Evolutionary conservation across 169 alveolate genomes (phyloP), one percentile per base, ranked within the genome.

Genomic region (Eimeria sp.): DNA sequence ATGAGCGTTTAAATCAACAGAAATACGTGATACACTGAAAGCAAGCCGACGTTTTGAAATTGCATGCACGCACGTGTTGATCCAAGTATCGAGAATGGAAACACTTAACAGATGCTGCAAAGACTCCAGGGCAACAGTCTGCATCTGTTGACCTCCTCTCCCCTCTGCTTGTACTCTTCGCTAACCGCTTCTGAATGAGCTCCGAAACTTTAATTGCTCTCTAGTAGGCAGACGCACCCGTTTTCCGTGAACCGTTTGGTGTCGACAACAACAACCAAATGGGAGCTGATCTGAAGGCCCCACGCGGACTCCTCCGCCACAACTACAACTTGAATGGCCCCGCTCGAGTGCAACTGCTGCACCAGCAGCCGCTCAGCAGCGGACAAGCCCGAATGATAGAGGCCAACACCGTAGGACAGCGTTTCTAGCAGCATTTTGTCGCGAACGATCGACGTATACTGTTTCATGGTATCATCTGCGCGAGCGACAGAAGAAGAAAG

Each of bases 251-350:
- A 97, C 67, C 96, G 97, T 75, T 95, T 95, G 49, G 99, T 98
- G 96, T 98, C 98, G 72, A 98, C 96, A 84, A 98, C 97, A 43
- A 98, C 98, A 43, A 98, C 98, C 75, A 97, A 94, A 72, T 98
- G 98, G 10, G 98, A 98, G 43, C 94, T 94, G 58, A 97, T 97
- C 75, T 98, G 98, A 54, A 99, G 96, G 49, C 99, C 99, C 99
- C 99, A 99, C 10, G 99, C 97, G 70, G 98, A 97, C 94, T 98
- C 98, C 75, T 99, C 98, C 11, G 99, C 98, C 67, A 98, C 98
- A 14, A 99, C 98, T 61, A 99, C 97, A 45, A 99, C 98, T 95
- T 98, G 98, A 89, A 99, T 97, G 57, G 97, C 97, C 20, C 98
- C 98, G 54, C 96, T 96, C 40, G 98, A 97, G 93, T 97, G 97